Percentiles rank a stretch among this genome's conserved stretches.
Conservation (phyloP, 192 early-diverging fungal species). For the Coemansia sp. region DNA sequence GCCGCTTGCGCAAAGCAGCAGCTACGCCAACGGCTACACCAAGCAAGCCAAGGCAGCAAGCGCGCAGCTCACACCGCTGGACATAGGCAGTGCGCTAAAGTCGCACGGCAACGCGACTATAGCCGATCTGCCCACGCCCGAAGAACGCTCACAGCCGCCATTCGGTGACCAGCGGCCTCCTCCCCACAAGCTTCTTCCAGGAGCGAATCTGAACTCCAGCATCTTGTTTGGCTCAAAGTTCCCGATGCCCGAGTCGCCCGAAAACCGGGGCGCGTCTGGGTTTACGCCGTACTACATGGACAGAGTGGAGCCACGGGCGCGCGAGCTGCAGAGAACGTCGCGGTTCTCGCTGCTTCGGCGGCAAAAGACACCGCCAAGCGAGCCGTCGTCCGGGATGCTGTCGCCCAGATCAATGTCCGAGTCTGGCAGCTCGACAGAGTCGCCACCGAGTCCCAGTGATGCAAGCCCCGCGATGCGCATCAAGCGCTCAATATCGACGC, state of each 20-base stretch:
- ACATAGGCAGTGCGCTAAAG: neutral
- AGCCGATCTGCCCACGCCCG: slow-evolving; percentile 6
- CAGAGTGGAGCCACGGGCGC: slow-evolving; percentile 30
- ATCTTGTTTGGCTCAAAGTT: slow-evolving; percentile 18
- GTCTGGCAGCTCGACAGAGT: slow-evolving; percentile 29
- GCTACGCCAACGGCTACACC: neutral
- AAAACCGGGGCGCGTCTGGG: slow-evolving; percentile 7
- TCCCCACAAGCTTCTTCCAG: neutral
- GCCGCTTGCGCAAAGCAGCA: slow-evolving; percentile 1
- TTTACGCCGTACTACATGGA: slow-evolving; percentile 50
- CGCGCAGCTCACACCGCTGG: slow-evolving; percentile 4
- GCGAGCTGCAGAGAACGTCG: slow-evolving; percentile 33
- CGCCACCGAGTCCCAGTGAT: slow-evolving; percentile 1
- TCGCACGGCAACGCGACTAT: neutral
- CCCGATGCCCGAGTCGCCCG: slow-evolving; percentile 16
- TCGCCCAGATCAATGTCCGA: slow-evolving; percentile 19
- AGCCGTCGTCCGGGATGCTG: slow-evolving; percentile 13
- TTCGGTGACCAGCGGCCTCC: neutral
- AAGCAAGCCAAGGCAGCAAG: neutral
- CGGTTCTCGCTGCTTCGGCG: slow-evolving; percentile 9
- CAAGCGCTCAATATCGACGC: slow-evolving; percentile 48
- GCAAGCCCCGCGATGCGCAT: slow-evolving; percentile 21
- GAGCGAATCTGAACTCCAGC: neutral
- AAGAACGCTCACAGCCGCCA: neutral
- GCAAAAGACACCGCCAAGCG: slow-evolving; percentile 1